Base-by-base conservation (phyloP, 345 rosid species). In the Boechera retrofracta region DNA sequence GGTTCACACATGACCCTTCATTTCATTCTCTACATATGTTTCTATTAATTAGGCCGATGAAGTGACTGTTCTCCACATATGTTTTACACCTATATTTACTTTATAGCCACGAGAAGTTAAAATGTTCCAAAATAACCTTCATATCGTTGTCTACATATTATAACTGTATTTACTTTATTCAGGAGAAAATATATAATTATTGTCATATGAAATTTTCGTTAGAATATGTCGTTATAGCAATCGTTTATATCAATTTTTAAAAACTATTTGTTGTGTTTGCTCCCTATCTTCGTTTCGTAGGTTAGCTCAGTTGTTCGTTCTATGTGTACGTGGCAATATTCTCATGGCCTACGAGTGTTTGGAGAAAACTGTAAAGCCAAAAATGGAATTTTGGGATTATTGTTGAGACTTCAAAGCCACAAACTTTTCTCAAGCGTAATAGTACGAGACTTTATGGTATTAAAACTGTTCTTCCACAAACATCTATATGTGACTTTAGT, bases 41-140 rank as follows among this genome's bases (percentile, higher is more conserved):
- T 16, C 16, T 16, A 21, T 21, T 21, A 21, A 61, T 31, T 76
- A 60, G 79, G 69, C 55, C 31, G 69, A 44, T 76, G 64, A 60
- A 54, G 74, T 68, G 56, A 68, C 51, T 76, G 56, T 76, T 69
- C 69, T 69, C 56, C 74, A 69, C 69, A 56, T 75, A 49, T n/a
- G 10, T 47, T 10, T 18, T 51, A 29, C 39, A 42, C 24, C 56
- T 42, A 26, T 47, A 7, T 29, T 71, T 54, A 44, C 38, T 65
- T 45, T 15, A 10, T 64, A 18, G 42, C 36, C 44, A 31, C 38
- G 54, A 76, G 21, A 76, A 10, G 42, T 6, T 51, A 12, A 61
- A 21, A 60, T 5, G 31, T 16, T 38, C 28, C 7, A 60, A 44
- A 60, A 38, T n/a, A 10, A 61, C 49, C 32, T 39, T 61, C 16